Evolutionary conservation across 495 filamentous ascomycete species (phyloP), one percentile per base, ranked within the genome.

Genomic region (Podospora fimiseda): DNA sequence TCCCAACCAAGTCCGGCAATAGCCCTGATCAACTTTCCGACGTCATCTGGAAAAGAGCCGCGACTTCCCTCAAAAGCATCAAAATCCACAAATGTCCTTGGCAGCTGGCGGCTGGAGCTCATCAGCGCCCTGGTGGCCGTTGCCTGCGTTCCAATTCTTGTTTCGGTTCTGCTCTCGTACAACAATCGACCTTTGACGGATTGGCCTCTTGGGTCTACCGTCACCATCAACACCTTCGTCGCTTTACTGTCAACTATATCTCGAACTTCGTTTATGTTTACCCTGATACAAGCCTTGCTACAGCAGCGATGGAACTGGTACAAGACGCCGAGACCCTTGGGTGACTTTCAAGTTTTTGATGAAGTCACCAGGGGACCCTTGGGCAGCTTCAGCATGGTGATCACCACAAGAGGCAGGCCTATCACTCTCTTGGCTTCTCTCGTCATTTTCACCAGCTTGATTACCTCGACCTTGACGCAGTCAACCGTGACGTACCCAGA

Each of bases 231-330:
- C 20, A 45, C 20, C 18, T 14, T 45, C 1, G 20, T 45, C 24
- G 43, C 43, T 8, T 23, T 45, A 13, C 15, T 45, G 5, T 21
- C 20, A 15, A 45, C 43, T 4, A 21, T 45, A 6, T 45, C 19
- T 22, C 43, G 43, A 14, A 45, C 24, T 9, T 20, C 43, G 8
- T 45, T 45, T 13, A 21, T 45, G 8, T 21, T 19, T 23, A 13
- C 43, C 6, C 18, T 45, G 3, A 20, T 23, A 2, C 18, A 45
- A 14, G 43, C 43, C 43, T 13, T 45, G n/a, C 8, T 22, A 14
- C 43, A 45, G 11, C 20, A 23, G 43, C 21, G 20, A 45, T 45
- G 43, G 43, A 45, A 27, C 20, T 45, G 43, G 43, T 45, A 22
- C 20, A 23, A 20, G 11, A 45, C 0, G 4, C 20, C 43, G 4